Evolutionary conservation across 2,329 filamentous ascomycete genomes (phyloP).

Genomic region (Rutstroemia sp.): DNA sequence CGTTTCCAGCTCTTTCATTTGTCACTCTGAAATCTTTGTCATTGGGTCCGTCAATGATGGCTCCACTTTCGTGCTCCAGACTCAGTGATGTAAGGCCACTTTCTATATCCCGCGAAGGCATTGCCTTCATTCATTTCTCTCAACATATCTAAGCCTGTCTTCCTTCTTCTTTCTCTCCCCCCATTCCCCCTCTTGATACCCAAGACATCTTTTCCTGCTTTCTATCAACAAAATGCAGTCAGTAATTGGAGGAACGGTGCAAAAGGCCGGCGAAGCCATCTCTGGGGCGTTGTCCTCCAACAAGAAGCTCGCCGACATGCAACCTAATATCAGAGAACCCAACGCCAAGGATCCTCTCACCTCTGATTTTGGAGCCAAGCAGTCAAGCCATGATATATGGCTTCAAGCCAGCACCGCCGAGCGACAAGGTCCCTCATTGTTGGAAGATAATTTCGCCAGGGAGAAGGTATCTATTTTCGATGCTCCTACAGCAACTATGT

Average conservation of each 20-base stretch:
- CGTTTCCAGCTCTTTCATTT: no score
- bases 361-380: slow-evolving; percentile 69
- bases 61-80: not conserved
- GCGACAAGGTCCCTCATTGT: slow-evolving; percentile 55
- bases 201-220: not conserved
- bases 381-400: slow-evolving; percentile 72
- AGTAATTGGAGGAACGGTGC: slow-evolving; percentile 8
- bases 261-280: slow-evolving; percentile 20
- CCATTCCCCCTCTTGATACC: not conserved
- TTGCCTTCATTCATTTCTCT: not conserved
- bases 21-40: no score
- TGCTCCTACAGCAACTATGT: no score
- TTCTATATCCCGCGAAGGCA: not conserved
- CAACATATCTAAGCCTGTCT: not conserved
- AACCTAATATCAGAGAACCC: slow-evolving; percentile 47
- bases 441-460: slow-evolving; percentile 65
- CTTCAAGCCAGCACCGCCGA: slow-evolving; percentile 56
- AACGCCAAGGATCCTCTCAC: slow-evolving; percentile 56
- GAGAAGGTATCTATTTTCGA: slow-evolving; percentile 52
- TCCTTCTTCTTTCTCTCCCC: not conserved
- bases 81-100: not conserved
- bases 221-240: slow-evolving; percentile 2
- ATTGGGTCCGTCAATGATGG: no score
- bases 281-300: slow-evolving; percentile 18
- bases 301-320: slow-evolving; percentile 24